These are phyloP conservation scores for Akanthomyces lecanii DNA, from an alignment of 2,329 filamentous ascomycete species.

Conservation along the genomic window DNA sequence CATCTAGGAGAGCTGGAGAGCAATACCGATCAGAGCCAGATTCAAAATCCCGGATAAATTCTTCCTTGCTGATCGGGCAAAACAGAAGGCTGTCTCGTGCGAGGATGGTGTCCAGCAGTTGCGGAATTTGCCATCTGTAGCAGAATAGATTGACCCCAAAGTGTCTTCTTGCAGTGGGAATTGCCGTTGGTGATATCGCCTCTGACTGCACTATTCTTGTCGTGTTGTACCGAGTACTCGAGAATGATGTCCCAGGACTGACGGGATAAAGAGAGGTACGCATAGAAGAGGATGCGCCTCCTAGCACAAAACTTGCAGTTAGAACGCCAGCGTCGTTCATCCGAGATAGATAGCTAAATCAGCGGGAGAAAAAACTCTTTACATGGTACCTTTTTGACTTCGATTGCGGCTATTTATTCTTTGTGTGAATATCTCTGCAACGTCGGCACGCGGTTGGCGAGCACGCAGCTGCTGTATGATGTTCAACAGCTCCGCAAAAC, in stretches of 20 bases:
- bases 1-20: not conserved
- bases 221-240: not conserved
- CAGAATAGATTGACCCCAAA: not conserved
- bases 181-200: not conserved
- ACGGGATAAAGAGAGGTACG: not conserved
- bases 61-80: not conserved
- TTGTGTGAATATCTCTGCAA: not conserved
- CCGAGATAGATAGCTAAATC: not conserved
- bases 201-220: not conserved
- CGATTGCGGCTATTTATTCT: not conserved
- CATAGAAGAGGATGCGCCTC: not conserved
- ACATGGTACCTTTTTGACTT: not conserved
- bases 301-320: not conserved
- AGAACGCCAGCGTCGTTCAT: not conserved
- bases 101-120: conserved; percentile 5
- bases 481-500: not conserved
- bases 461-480: not conserved
- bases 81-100: not conserved
- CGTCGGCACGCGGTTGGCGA: conserved; percentile 8
- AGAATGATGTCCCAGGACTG: not conserved
- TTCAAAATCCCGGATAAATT: not conserved
- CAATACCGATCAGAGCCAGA: not conserved
- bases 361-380: too few relatives aligned
- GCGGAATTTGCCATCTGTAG: conserved; percentile 3
- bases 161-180: not conserved